A percentile compares a stretch with the other conserved stretches of the same genome.
Evolutionary conservation across 2,329 filamentous ascomycete genomes (phyloP).

Genomic region (Catunica adiposa): DNA sequence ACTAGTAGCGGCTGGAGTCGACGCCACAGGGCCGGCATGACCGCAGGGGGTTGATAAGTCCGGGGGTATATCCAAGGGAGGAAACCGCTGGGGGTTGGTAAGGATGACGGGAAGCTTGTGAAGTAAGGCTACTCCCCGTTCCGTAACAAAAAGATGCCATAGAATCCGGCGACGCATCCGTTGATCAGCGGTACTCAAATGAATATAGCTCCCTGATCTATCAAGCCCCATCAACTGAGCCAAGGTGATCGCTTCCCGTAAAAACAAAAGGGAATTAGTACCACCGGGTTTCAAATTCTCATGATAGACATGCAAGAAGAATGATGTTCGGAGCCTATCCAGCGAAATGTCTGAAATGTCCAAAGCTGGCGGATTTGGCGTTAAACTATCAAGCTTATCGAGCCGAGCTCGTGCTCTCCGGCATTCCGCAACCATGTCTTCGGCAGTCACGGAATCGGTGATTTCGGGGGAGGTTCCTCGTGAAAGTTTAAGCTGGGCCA

Average conservation of each 20-base stretch:
- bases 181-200: slow-evolving; percentile 21
- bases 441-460: slow-evolving; percentile 21
- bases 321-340: slow-evolving; percentile 29
- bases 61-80: slow-evolving; percentile 17
- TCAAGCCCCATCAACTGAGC: slow-evolving; percentile 34
- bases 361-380: not conserved
- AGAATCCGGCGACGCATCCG: slow-evolving; percentile 30
- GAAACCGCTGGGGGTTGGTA: slow-evolving; percentile 24
- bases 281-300: slow-evolving; percentile 32
- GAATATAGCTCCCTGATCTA: slow-evolving; percentile 16
- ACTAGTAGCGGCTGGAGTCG: not conserved
- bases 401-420: slow-evolving; percentile 17
- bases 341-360: slow-evolving; percentile 18
- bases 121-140: slow-evolving; percentile 32
- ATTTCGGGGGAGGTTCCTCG: slow-evolving; percentile 17
- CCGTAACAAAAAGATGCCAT: slow-evolving; percentile 34
- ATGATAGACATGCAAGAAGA: slow-evolving; percentile 36
- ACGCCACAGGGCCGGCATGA: not conserved
- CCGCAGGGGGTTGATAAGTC: not conserved
- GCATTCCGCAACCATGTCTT: slow-evolving; percentile 23
- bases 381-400: slow-evolving; percentile 16
- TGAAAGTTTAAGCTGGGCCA: slow-evolving; percentile 30
- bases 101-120: slow-evolving; percentile 32
- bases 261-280: slow-evolving; percentile 29
- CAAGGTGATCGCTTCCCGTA: slow-evolving; percentile 34